Base-by-base conservation (phyloP, 2,329 filamentous ascomycete species). In the Hypoxylon sp. region DNA sequence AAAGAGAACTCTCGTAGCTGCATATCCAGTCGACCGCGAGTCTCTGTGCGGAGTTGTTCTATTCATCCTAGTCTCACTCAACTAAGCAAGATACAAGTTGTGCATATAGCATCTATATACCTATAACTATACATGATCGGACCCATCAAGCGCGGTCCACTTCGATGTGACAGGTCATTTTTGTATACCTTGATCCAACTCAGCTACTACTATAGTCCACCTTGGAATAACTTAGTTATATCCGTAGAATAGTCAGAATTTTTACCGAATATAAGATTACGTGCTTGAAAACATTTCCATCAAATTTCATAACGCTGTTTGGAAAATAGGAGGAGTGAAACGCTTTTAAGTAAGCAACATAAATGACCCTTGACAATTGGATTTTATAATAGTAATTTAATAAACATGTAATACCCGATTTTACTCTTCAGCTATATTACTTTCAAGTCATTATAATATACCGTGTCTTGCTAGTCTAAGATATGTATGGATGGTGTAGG, bases 101-200 rank as follows among this genome's bases (percentile, higher is more conserved):
- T 53, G 50, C 19, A 53, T 53, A 34, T 25, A 13, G 14, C 25
- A 28, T 28, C 23, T 49, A 30, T 28, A 28, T 30, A 49, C 46
- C 13, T 28, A 28, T 17, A 28, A 30, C 46, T 56, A 56, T 56
- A 56, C 17, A 32, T 45, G 53, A 46, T 56, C 53, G 53, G 46
- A 28, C 25, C 46, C 46, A 49, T 49, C 46, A 5, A 25, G 21
- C 14, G 2, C 3, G 48, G 34, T 51, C 62, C 62, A 65, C 62
- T 52, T 41, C 9, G 17, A 65, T 65, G 49, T 65, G 62, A 65
- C 56, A 60, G 19, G 56, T 65, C 62, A 65, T 43, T 51, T 55
- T 48, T 9, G 23, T 60, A 60, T 65, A 60, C 55, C 34, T 38
- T 49, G 43, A 36, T 41, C 48, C n/a, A 46, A 49, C 34, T 23